Evolutionary conservation across 2,329 filamentous ascomycete species (phyloP).

Genomic region (Rutstroemia sp.): DNA sequence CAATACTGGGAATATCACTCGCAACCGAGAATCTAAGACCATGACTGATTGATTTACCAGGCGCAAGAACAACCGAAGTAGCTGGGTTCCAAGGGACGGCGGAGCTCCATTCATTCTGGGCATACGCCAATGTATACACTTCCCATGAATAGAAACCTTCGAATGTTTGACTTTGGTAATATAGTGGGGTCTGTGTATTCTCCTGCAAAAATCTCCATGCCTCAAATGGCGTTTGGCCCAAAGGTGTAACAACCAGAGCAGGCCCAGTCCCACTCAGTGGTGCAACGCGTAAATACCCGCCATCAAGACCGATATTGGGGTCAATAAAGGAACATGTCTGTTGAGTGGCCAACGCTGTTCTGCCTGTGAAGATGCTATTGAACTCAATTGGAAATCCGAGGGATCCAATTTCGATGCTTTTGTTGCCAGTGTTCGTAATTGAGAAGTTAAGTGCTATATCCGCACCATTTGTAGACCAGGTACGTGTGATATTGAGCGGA

Average conservation of each 20-base stretch:
- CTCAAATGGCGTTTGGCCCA: slow-evolving; percentile 43
- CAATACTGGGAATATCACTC: slow-evolving; percentile 39
- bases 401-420: slow-evolving; percentile 44
- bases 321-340: slow-evolving; percentile 47
- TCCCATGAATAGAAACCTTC: slow-evolving; percentile 58
- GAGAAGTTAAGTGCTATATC: slow-evolving; percentile 47
- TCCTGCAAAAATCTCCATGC: slow-evolving; percentile 48
- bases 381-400: slow-evolving; percentile 53
- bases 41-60: slow-evolving; percentile 39
- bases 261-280: slow-evolving; percentile 45
- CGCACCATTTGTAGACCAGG: slow-evolving; percentile 42
- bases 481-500: slow-evolving; percentile 41
- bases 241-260: slow-evolving; percentile 40
- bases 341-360: slow-evolving; percentile 41
- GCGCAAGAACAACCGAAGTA: slow-evolving; percentile 37
- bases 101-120: slow-evolving; percentile 47
- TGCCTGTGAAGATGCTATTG: slow-evolving; percentile 53
- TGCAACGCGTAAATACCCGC: slow-evolving; percentile 47
- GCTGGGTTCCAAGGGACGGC: slow-evolving; percentile 48
- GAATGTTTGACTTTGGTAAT: slow-evolving; percentile 47
- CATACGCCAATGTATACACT: slow-evolving; percentile 44
- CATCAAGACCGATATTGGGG: slow-evolving; percentile 53
- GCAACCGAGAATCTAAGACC: slow-evolving; percentile 46
- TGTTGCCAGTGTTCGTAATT: slow-evolving; percentile 37
- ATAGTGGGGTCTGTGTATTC: slow-evolving; percentile 31